phyloP scores from a whole-genome alignment of 2,329 filamentous ascomycete species.

The Laburnicola sp. region DNA sequence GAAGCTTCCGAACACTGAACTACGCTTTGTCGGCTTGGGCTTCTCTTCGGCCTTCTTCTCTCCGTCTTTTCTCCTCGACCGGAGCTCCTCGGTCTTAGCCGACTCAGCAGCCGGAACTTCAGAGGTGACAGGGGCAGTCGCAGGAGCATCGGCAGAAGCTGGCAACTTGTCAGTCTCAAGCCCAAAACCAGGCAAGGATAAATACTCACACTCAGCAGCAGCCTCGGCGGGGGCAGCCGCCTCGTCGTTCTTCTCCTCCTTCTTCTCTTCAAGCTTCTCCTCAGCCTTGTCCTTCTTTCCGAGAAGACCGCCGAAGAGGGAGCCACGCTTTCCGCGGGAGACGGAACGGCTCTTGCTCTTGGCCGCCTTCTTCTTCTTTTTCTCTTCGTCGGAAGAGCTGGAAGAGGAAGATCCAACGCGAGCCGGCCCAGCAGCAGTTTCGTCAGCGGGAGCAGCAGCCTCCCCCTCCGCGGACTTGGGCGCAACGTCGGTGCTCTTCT shows the following conservation, averaged over 20 bases:
- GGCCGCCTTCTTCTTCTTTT: conserved; percentile 50
- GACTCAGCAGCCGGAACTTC: conserved; percentile 30
- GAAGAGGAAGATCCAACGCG: conserved; percentile 47
- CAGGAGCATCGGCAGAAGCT: conserved; percentile 17
- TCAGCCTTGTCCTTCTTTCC: conserved; percentile 46
- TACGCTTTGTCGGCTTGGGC: conserved; percentile 75
- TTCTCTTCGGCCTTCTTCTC: conserved; percentile 51
- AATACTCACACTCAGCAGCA: conserved; percentile 37
- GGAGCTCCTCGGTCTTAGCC: conserved; percentile 36
- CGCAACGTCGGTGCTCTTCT: conserved; percentile 54
- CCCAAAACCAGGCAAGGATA: background rate
- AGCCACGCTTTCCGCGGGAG: conserved; percentile 62
- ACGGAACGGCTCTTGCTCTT: conserved; percentile 63
- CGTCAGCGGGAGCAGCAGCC: conserved; percentile 24
- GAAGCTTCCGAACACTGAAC: conserved; percentile 79
- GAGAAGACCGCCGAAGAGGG: conserved; percentile 61
- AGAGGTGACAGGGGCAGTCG: conserved; percentile 19
- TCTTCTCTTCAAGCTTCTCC: conserved; percentile 48
- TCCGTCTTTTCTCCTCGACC: conserved; percentile 51
- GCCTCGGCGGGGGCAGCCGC: conserved; percentile 25
- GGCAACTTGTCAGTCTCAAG: conserved; percentile 13
- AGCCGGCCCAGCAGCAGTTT: conserved; percentile 26
- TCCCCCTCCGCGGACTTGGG: conserved; percentile 43
- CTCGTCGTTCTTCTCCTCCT: conserved; percentile 39
- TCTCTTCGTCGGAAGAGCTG: conserved; percentile 50